Evolutionary conservation across 73 alveolate genomes (phyloP), one percentile per base, ranked within the genome.

Genomic region (Urostyla sp.): DNA sequence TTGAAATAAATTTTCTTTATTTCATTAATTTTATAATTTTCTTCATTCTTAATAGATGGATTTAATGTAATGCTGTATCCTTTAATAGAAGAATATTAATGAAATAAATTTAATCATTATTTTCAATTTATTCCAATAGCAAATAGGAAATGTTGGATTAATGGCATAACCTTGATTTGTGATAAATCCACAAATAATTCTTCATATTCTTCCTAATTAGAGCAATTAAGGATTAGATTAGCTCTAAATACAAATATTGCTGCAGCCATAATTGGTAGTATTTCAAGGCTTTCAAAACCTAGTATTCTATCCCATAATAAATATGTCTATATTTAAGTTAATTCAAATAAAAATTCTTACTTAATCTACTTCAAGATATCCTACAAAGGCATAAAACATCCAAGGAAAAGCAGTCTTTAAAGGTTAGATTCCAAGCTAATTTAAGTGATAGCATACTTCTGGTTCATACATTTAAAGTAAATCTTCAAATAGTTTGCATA

Each of bases 341-440:
- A 16, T 26, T 23, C 7, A 50, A 8, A n/a, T 7, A 13, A 55
- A 8, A 3, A 23, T 10, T 4, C 72, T 55, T 55, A 55, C 72
- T 20, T 59, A 20, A 56, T 87, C 90, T 26, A 88, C 90, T 46
- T 88, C 95, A 8, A 88, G 49, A 53, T 52, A 88, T 43, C 95
- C 95, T 7, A 84, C 86, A 66, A 88, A 88, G 23, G 90, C 69
- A 66, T 84, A 83, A 50, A 88, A 88, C 2, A 88, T 83, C 92
- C 95, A 88, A 6, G 95, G 95, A 55, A 88, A 88, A 15, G 95
- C 95, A 2, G 56, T 74, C 43, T 83, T 84, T 3, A 88, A 67
- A 13, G 95, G 92, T 21, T 54, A 32, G 49, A 88, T 72, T 0
- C 95, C 95, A 35, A 83, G 81, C 38, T 88, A 87, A 56, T 88